These are phyloP conservation scores for Pseudozyma tsukubaensis DNA, from an alignment of 1,284 basidiomycete genomes.

Conservation along the genomic window DNA sequence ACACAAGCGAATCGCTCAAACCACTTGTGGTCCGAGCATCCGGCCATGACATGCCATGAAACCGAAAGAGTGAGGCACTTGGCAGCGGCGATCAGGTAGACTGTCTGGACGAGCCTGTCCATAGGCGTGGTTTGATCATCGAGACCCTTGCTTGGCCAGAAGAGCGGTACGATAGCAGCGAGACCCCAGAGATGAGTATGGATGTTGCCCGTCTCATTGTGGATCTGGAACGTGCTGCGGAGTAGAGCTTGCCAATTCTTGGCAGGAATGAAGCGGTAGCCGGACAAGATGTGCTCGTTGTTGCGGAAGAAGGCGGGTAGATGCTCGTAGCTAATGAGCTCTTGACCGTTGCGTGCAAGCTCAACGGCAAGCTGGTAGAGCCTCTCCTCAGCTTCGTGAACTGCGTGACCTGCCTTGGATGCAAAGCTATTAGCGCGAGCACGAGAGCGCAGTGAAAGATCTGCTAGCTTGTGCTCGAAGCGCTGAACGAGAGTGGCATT, in stretches of 20 bases:
- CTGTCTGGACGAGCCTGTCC: constrained; percentile 64
- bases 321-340: constrained; percentile 60
- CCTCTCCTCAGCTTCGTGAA: constrained; percentile 62
- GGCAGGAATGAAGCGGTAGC: constrained; percentile 67
- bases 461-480: constrained; percentile 40
- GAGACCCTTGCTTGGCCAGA: constrained; percentile 62
- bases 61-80: constrained; percentile 65
- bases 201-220: constrained; percentile 69
- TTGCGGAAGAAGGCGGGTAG: constrained; percentile 66
- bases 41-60: constrained; percentile 68
- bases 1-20: constrained; percentile 66
- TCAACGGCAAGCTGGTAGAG: constrained; percentile 61
- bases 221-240: constrained; percentile 63
- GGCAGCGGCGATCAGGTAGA: constrained; percentile 66
- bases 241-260: constrained; percentile 57
- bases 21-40: constrained; percentile 63
- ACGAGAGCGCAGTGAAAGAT: constrained; percentile 33
- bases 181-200: constrained; percentile 65
- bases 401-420: constrained; percentile 43
- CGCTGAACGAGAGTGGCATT: constrained; percentile 21
- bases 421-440: constrained; percentile 47
- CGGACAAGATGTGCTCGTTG: constrained; percentile 66
- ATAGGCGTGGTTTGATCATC: constrained; percentile 64
- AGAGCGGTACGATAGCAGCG: constrained; percentile 58
- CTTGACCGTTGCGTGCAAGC: constrained; percentile 59